Conservation (phyloP, 805 yeast species). For the Wickerhamiella hasegawae region DNA sequence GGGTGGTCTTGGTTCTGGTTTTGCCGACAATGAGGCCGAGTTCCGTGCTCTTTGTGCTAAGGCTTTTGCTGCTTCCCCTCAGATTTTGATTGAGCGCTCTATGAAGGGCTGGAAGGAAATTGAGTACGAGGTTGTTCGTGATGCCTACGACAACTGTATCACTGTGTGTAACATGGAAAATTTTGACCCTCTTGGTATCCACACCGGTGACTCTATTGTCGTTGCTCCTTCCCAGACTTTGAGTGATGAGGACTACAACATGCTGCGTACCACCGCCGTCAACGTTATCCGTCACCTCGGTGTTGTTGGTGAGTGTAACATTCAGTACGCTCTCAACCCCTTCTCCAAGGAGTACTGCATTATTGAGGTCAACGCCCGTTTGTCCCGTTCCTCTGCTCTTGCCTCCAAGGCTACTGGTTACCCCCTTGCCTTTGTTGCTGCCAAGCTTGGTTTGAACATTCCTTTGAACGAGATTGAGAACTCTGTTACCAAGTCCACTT, state of each 20-base stretch:
- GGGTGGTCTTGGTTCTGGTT: constrained; percentile 97
- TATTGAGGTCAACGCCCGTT: constrained; percentile 94
- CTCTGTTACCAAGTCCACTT: constrained; percentile 84
- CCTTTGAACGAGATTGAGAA: constrained; percentile 83
- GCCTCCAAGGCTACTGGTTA: constrained; percentile 99
- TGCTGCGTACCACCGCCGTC: constrained; percentile 95
- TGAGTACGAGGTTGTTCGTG: constrained; percentile 97
- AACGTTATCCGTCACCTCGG: constrained; percentile 94
- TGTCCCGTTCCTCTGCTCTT: constrained; percentile 95
- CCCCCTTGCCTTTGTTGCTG: constrained; percentile 96
- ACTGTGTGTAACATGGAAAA: constrained; percentile 99
- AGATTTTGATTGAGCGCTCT: constrained; percentile 84
- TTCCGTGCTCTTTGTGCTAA: constrained; percentile 69
- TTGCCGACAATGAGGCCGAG: constrained; percentile 77
- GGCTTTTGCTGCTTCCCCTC: constrained; percentile 93
- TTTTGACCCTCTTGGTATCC: constrained; percentile 96
- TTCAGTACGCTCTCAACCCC: constrained; percentile 92
- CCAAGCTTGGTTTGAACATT: constrained; percentile 84
- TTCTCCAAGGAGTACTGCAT: constrained; percentile 88
- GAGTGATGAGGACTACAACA: constrained; percentile 92
- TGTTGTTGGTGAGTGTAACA: constrained; percentile 98
- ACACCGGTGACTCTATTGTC: constrained; percentile 97
- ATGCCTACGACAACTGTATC: constrained; percentile 91
- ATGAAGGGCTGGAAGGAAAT: constrained; percentile 99
- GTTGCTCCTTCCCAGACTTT: constrained; percentile 98